Conservation (phyloP, 2,329 filamentous ascomycete genomes). For the Fusarium sp. region DNA sequence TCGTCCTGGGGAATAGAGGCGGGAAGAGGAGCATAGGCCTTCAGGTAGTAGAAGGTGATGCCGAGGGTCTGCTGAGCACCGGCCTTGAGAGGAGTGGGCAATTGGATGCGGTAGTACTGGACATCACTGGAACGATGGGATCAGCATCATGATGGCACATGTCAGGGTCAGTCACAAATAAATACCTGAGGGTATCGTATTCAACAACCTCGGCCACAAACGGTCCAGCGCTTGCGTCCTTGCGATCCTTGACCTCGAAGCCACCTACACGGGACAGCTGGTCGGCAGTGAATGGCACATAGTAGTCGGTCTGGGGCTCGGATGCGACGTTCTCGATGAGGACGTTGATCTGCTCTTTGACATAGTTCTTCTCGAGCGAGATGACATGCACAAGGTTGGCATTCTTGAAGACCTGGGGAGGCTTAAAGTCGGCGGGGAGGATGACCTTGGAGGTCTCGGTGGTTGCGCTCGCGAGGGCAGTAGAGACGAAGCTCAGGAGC, state of each 20-base stretch:
- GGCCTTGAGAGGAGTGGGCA: conserved; percentile 80
- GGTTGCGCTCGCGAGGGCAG: conserved; percentile 55
- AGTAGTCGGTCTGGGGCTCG: conserved; percentile 89
- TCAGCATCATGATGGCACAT: conserved; percentile 25
- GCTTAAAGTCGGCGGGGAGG: conserved; percentile 78
- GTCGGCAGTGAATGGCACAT: conserved; percentile 83
- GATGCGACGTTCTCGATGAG: conserved; percentile 88
- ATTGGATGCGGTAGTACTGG: conserved; percentile 86
- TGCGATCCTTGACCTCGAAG: conserved; percentile 93
- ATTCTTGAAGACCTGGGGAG: conserved; percentile 94
- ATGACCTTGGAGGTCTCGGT: conserved; percentile 66
- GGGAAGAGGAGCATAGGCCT: conserved; percentile 83
- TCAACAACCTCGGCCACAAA: conserved; percentile 79
- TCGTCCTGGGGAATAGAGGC: conserved; percentile 85
- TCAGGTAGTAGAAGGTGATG: conserved; percentile 86
- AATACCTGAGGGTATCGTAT: conserved; percentile 69
- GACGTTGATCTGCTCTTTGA: conserved; percentile 92
- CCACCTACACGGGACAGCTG: conserved; percentile 83
- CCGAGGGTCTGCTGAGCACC: conserved; percentile 85
- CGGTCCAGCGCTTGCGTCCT: conserved; percentile 73
- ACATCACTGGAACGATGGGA: conserved; percentile 64
- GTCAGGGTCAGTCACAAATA: conserved; percentile 39
- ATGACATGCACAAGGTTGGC: conserved; percentile 89
- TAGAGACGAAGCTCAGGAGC: conserved; percentile 68
- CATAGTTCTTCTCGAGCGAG: conserved; percentile 93